Percentiles rank a stretch among this genome's conserved stretches.
Conservation (phyloP, 768 basidiomycete species). For the Tremella mesenterica region DNA sequence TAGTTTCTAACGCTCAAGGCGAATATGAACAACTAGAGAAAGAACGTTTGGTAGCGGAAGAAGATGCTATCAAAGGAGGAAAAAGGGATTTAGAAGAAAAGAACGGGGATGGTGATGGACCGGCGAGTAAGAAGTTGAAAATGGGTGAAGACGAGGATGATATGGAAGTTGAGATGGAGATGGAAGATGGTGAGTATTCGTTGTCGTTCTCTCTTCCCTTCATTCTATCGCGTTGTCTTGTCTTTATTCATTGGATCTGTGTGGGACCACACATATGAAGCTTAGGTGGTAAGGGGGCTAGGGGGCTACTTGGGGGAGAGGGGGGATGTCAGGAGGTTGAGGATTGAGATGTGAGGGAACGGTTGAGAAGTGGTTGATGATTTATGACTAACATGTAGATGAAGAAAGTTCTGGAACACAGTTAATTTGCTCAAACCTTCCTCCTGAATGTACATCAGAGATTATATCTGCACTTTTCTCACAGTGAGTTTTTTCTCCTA, state of each 20-base stretch:
- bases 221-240: too few relatives aligned
- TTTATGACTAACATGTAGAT: neutral
- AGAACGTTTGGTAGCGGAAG: conserved; percentile 57
- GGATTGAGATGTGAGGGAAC: neutral
- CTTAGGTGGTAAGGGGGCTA: too few relatives aligned
- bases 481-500: conserved; percentile 58
- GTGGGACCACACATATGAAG: too few relatives aligned
- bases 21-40: conserved; percentile 48
- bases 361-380: neutral
- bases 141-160: conserved; percentile 54
- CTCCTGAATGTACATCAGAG: conserved; percentile 79
- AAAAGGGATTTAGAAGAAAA: conserved; percentile 53
- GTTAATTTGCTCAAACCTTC: conserved; percentile 58
- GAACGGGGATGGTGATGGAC: conserved; percentile 52
- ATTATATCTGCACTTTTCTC: conserved; percentile 81
- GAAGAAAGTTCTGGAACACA: neutral
- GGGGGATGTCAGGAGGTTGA: too few relatives aligned
- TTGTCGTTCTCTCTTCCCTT: neutral
- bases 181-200: conserved; percentile 51
- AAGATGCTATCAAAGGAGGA: conserved; percentile 42
- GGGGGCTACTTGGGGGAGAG: too few relatives aligned
- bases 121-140: conserved; percentile 62
- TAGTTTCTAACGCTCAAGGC: conserved; percentile 46
- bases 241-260: too few relatives aligned
- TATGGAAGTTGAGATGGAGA: conserved; percentile 87